Conservation (phyloP, 345 rosid genomes). For the Rhodamnia rubescens region DNA sequence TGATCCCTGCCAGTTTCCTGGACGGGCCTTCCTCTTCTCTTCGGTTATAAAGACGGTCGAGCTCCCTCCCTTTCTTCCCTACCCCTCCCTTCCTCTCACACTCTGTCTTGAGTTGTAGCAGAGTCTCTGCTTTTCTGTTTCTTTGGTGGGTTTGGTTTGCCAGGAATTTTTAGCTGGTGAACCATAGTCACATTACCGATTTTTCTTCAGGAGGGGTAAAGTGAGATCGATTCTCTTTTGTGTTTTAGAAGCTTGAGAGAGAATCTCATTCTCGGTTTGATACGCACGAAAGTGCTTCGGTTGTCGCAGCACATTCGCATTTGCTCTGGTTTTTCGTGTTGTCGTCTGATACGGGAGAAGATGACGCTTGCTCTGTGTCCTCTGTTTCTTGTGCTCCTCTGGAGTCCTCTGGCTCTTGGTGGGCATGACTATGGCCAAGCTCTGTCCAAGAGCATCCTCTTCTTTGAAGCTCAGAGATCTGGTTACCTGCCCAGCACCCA, state of each 20-base stretch:
- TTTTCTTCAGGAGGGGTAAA: background rate
- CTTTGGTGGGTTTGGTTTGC: slow-evolving; percentile 13
- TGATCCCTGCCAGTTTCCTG: slow-evolving; percentile 20
- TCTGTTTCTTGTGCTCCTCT: slow-evolving; percentile 33
- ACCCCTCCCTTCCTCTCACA: slow-evolving; percentile 2
- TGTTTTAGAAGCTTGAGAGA: background rate
- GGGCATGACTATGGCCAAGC: slow-evolving; percentile 94
- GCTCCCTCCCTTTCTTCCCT: slow-evolving; percentile 12
- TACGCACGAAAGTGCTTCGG: background rate
- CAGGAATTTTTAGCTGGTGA: slow-evolving; percentile 31
- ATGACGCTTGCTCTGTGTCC: slow-evolving; percentile 4
- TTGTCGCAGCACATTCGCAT: background rate
- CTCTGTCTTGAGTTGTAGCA: background rate
- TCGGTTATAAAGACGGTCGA: slow-evolving; percentile 36
- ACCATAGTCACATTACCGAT: slow-evolving; percentile 28
- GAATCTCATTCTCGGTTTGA: background rate
- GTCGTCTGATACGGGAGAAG: slow-evolving; percentile 12
- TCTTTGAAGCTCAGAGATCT: slow-evolving; percentile 99
- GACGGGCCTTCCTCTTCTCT: slow-evolving; percentile 34
- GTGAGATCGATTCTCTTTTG: background rate
- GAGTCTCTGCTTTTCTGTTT: background rate
- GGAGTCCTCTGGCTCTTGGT: slow-evolving; percentile 46
- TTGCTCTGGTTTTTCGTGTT: background rate
- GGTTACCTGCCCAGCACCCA: slow-evolving; percentile 79
- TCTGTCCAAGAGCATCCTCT: slow-evolving; percentile 83